Percentiles rank a stretch among this genome's conserved stretches.
Evolutionary conservation across 495 filamentous ascomycete species (phyloP).

Genomic region (Podospora bellae-mahoneyi): DNA sequence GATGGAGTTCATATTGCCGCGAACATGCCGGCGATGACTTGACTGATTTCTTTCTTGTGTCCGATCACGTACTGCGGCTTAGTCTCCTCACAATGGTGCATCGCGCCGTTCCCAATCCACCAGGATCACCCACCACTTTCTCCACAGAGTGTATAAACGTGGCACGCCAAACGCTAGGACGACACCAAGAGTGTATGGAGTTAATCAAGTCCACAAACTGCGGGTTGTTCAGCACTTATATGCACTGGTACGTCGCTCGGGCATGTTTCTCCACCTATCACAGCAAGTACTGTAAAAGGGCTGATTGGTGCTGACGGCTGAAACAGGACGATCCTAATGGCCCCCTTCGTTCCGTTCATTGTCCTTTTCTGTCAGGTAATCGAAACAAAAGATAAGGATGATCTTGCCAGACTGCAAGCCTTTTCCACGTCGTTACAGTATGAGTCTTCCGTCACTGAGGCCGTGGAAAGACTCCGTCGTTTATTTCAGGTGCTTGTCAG

Average conservation of each 20-base stretch:
- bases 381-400: slow-evolving; percentile 40
- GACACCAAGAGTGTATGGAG: slow-evolving; percentile 50
- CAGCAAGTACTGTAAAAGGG: background rate
- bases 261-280: background rate
- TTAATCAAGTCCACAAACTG: slow-evolving; percentile 42
- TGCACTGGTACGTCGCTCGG: slow-evolving; percentile 53
- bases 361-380: slow-evolving; percentile 66
- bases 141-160: slow-evolving; percentile 54
- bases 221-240: slow-evolving; percentile 52
- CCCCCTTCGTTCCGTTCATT: slow-evolving; percentile 66
- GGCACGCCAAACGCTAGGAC: slow-evolving; percentile 51
- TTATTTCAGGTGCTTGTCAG: slow-evolving; percentile 59
- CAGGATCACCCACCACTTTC: slow-evolving; percentile 47
- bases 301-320: background rate
- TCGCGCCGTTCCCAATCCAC: slow-evolving; percentile 53
- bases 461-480: slow-evolving; percentile 53
- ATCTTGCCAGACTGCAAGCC: slow-evolving; percentile 51
- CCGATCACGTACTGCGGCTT: slow-evolving; percentile 54
- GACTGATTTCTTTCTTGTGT: slow-evolving; percentile 46
- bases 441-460: slow-evolving; percentile 47
- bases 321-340: slow-evolving; percentile 57
- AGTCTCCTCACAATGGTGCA: slow-evolving; percentile 55
- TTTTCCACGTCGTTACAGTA: slow-evolving; percentile 56
- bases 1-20: slow-evolving; percentile 1
- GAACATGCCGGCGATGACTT: slow-evolving; percentile 13